A percentile compares a stretch with the other conserved stretches of the same genome.
Conservation (phyloP, 225 moss, liverwort and hornwort genomes). For the Thuidium tamariscinum region DNA sequence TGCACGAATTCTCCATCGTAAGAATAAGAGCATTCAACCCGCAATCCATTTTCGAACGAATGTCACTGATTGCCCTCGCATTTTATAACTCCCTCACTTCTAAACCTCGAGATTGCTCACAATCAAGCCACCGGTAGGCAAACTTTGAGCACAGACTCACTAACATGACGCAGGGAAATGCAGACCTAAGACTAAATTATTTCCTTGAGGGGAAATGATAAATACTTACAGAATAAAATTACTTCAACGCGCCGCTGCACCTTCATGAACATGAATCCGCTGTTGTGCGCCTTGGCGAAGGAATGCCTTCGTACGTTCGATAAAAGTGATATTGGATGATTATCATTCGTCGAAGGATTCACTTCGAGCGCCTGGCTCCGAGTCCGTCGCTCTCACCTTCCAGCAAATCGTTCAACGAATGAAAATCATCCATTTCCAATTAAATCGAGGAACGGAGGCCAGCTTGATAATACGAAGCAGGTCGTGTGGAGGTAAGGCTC, state of each 20-base stretch:
- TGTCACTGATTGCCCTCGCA: neutral
- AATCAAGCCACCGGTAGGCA: neutral
- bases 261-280: neutral
- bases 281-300: neutral
- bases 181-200: neutral
- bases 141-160: neutral
- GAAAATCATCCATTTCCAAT: neutral
- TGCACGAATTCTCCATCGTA: neutral
- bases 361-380: neutral
- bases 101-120: neutral
- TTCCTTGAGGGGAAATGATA: neutral
- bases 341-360: neutral
- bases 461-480: neutral
- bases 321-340: neutral
- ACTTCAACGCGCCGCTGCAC: neutral
- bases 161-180: neutral
- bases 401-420: neutral
- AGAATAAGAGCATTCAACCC: neutral
- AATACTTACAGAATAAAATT: neutral
- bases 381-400: too few species aligned
- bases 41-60: neutral
- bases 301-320: neutral
- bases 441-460: neutral
- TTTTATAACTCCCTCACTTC: neutral
- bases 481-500: neutral